Evolutionary conservation across 495 filamentous ascomycete genomes (phyloP).

Genomic region (Viridothelium virens): DNA sequence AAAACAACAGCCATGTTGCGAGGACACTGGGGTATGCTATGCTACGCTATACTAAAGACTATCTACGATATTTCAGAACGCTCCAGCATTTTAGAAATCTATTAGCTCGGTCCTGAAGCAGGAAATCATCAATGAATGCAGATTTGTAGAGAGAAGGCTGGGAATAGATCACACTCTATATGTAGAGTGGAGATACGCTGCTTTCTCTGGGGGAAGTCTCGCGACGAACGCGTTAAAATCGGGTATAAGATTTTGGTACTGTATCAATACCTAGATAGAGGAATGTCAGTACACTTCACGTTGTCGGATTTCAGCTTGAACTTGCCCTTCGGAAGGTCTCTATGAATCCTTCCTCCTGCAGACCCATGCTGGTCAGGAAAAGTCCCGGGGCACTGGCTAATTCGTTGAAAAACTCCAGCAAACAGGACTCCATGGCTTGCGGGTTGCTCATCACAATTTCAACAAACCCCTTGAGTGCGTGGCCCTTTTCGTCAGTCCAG

Average conservation of each 20-base stretch:
- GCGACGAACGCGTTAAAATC: slow-evolving; percentile 72
- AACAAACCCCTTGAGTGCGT: slow-evolving; percentile 84
- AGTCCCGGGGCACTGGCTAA: slow-evolving; percentile 70
- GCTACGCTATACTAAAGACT: slow-evolving; percentile 9
- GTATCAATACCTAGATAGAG: slow-evolving; percentile 52
- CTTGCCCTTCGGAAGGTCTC: slow-evolving; percentile 44
- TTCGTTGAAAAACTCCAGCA: slow-evolving; percentile 68
- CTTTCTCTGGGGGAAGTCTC: slow-evolving; percentile 48
- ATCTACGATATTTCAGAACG: slow-evolving; percentile 8
- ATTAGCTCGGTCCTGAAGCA: neutral
- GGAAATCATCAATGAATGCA: neutral
- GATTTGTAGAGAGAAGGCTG: neutral
- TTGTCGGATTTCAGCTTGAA: slow-evolving; percentile 15
- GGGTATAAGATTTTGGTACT: slow-evolving; percentile 79
- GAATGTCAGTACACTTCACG: slow-evolving; percentile 14
- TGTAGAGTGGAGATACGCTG: slow-evolving; percentile 4
- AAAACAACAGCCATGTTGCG: neutral
- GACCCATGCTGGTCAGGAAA: slow-evolving; percentile 44
- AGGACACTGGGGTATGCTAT: slow-evolving; percentile 8
- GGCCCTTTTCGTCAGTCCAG: slow-evolving; percentile 88
- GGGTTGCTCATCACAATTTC: slow-evolving; percentile 79
- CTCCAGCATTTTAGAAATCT: slow-evolving; percentile 8
- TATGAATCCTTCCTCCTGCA: slow-evolving; percentile 42
- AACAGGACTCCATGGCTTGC: slow-evolving; percentile 77
- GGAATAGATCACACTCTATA: neutral